Evolutionary conservation across 2,329 filamentous ascomycete species (phyloP).

Genomic region (Falciphora oryzae): DNA sequence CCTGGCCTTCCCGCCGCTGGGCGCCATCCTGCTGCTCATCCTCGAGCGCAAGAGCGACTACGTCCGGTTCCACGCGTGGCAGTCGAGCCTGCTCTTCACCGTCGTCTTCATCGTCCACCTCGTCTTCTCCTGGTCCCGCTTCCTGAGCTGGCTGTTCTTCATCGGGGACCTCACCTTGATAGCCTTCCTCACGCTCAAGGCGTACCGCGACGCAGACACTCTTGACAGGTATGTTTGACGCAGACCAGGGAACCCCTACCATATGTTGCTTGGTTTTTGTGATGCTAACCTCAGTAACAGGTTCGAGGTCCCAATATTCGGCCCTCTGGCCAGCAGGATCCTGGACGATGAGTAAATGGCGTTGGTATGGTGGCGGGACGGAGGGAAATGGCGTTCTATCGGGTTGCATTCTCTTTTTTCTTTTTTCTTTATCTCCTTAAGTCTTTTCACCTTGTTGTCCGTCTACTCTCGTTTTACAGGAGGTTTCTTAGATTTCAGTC

Average conservation of each 20-base stretch:
- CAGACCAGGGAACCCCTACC: not conserved
- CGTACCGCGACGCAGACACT: slow-evolving; percentile 75
- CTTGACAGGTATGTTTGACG: slow-evolving; percentile 47
- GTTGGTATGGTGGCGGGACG: slow-evolving; percentile 12
- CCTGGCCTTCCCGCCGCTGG: slow-evolving; percentile 74
- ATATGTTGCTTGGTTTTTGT: no score
- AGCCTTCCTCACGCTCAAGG: slow-evolving; percentile 67
- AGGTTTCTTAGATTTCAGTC: not conserved
- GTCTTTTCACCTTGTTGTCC: not conserved
- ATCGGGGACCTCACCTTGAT: slow-evolving; percentile 71
- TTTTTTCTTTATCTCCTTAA: not conserved
- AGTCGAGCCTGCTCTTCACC: slow-evolving; percentile 78
- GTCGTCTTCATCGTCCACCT: slow-evolving; percentile 71
- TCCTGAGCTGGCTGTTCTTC: slow-evolving; percentile 80
- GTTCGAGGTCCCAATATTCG: slow-evolving; percentile 84
- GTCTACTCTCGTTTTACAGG: not conserved
- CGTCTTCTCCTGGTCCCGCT: slow-evolving; percentile 75
- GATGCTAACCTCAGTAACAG: slow-evolving; percentile 35
- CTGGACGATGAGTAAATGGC: slow-evolving; percentile 69
- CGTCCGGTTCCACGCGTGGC: slow-evolving; percentile 96
- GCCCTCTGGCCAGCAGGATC: slow-evolving; percentile 77
- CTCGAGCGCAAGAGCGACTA: slow-evolving; percentile 95
- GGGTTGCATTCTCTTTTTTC: not conserved
- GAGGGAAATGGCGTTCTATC: slow-evolving; percentile 8
- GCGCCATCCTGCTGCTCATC: slow-evolving; percentile 76